phyloP scores from a whole-genome alignment of 176 grass and related monocot genomes.

The Phragmites australis region DNA sequence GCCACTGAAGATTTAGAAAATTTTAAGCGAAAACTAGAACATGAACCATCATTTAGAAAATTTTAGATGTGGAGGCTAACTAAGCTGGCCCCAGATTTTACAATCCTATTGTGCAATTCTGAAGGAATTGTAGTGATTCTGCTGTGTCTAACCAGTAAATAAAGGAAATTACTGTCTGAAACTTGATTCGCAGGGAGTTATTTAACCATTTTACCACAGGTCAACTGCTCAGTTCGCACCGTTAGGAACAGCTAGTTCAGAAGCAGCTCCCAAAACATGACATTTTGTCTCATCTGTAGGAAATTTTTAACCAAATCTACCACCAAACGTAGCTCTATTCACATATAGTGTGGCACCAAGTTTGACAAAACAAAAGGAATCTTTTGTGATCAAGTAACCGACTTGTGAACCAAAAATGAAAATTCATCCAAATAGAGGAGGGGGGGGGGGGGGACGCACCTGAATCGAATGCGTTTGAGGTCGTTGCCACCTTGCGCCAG shows the following conservation, averaged over 20 bases:
- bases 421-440: neutral
- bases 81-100: neutral
- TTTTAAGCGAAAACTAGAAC: neutral
- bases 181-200: neutral
- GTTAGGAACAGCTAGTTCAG: slow-evolving; percentile 28
- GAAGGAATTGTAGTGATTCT: neutral
- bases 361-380: neutral
- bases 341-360: neutral
- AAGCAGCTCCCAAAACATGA: neutral
- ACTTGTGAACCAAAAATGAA: slow-evolving; percentile 1
- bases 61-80: neutral
- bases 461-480: slow-evolving; percentile 95
- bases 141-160: neutral
- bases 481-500: slow-evolving; percentile 91
- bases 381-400: neutral
- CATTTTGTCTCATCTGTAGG: neutral
- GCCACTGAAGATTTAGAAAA: neutral
- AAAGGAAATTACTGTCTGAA: neutral
- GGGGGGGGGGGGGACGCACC: slow-evolving; percentile 45
- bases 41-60: neutral
- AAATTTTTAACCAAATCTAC: neutral
- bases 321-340: neutral
- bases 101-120: neutral
- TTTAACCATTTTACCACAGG: neutral
- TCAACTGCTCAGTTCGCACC: neutral